Evolutionary conservation across 805 yeast species (phyloP).

Genomic region (Brettanomyces custersianus): DNA sequence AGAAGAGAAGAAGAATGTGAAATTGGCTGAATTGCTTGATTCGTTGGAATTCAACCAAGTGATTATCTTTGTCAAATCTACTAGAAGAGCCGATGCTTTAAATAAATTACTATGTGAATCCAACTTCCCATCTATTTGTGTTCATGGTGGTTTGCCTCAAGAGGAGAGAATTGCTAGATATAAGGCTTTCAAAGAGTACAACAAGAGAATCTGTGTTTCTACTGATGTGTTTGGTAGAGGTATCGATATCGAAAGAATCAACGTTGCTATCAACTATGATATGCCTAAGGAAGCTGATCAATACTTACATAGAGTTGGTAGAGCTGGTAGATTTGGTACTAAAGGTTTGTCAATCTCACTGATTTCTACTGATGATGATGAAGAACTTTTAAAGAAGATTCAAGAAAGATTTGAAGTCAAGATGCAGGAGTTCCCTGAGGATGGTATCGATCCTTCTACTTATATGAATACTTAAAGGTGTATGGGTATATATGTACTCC

Average conservation of each 20-base stretch:
- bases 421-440: slow-evolving; percentile 92
- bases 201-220: slow-evolving; percentile 96
- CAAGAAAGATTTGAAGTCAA: slow-evolving; percentile 97
- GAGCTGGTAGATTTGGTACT: slow-evolving; percentile 99
- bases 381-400: slow-evolving; percentile 81
- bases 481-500: too few relatives aligned
- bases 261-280: slow-evolving; percentile 95
- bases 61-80: slow-evolving; percentile 88
- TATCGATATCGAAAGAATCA: slow-evolving; percentile 97
- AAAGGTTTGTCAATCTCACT: slow-evolving; percentile 95
- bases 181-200: slow-evolving; percentile 93
- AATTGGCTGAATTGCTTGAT: slow-evolving; percentile 85
- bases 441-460: slow-evolving; percentile 95
- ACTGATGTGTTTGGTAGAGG: slow-evolving; percentile 99
- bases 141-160: slow-evolving; percentile 91
- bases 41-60: slow-evolving; percentile 96
- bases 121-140: slow-evolving; percentile 95
- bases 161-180: slow-evolving; percentile 97
- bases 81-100: slow-evolving; percentile 86
- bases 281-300: slow-evolving; percentile 95
- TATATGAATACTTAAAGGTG: slow-evolving; percentile 86
- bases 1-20: slow-evolving; percentile 89
- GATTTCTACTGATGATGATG: slow-evolving; percentile 78
- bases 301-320: slow-evolving; percentile 97
- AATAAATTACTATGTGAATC: slow-evolving; percentile 83